These are phyloP conservation scores for Auricularia heimuer DNA, from an alignment of 768 basidiomycete genomes.

Conservation along the genomic window DNA sequence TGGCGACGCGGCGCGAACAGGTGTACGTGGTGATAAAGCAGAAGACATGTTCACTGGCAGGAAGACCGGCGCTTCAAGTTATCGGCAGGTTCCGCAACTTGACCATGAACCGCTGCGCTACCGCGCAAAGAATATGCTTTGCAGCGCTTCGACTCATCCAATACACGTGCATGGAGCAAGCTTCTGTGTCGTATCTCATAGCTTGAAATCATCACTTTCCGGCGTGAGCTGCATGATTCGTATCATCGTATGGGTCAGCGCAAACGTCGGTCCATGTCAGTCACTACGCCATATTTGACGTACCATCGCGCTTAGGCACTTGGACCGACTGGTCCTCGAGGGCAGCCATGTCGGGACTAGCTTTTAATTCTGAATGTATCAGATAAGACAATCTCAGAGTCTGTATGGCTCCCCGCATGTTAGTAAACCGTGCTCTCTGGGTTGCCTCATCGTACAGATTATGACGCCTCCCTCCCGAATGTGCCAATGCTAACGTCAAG, in stretches of 20 bases:
- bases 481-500: neutral
- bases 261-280: no score
- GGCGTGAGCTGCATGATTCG: neutral
- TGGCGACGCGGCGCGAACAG: slow-evolving; percentile 31
- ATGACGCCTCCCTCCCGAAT: neutral
- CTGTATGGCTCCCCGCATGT: no score
- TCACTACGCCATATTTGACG: no score
- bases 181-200: no score
- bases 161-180: neutral
- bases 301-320: no score
- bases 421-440: neutral
- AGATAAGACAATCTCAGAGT: no score
- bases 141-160: neutral
- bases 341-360: no score
- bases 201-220: no score
- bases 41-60: neutral
- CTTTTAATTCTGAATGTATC: no score
- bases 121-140: no score
- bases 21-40: neutral
- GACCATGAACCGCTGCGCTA: neutral
- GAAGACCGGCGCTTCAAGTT: no score
- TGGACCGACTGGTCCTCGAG: no score
- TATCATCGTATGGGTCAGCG: neutral
- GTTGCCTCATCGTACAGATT: neutral
- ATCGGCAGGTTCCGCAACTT: neutral